Percentiles rank a stretch among this genome's conserved stretches.
Evolutionary conservation across 805 yeast genomes (phyloP).

Genomic region (Starmerella apis): DNA sequence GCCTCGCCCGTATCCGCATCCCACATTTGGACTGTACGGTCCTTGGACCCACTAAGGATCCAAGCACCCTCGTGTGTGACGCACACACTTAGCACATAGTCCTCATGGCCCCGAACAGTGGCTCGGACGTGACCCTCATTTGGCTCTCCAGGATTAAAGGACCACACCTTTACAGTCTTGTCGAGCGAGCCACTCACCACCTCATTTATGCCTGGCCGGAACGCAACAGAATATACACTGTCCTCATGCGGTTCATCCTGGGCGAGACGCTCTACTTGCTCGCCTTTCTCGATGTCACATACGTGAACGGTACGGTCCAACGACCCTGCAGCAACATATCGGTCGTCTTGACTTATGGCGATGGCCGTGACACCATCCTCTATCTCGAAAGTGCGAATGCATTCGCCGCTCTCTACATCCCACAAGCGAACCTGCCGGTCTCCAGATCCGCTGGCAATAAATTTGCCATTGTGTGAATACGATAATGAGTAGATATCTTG

Average conservation of each 20-base stretch:
- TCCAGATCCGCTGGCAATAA: slow-evolving; percentile 90
- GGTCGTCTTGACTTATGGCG: slow-evolving; percentile 92
- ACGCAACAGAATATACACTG: slow-evolving; percentile 88
- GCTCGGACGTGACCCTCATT: slow-evolving; percentile 9
- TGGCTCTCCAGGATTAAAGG: slow-evolving; percentile 57
- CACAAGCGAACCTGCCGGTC: slow-evolving; percentile 93
- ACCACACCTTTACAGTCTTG: slow-evolving; percentile 93
- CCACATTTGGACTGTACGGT: slow-evolving; percentile 96
- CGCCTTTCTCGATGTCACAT: slow-evolving; percentile 91
- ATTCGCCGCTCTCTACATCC: slow-evolving; percentile 85
- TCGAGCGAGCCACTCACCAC: slow-evolving; percentile 92
- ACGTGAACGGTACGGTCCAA: slow-evolving; percentile 91
- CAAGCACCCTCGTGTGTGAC: slow-evolving; percentile 87
- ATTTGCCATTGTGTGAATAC: slow-evolving; percentile 87
- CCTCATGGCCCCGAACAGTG: slow-evolving; percentile 91
- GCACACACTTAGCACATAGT: slow-evolving; percentile 88
- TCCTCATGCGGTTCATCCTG: slow-evolving; percentile 88
- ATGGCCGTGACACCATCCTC: slow-evolving; percentile 98
- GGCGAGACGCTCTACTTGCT: slow-evolving; percentile 82
- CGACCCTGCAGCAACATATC: slow-evolving; percentile 90
- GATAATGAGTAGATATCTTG: slow-evolving; percentile 95
- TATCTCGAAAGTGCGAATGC: slow-evolving; percentile 75
- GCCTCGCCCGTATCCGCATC: slow-evolving; percentile 87
- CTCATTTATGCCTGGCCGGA: slow-evolving; percentile 82
- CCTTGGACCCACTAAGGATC: slow-evolving; percentile 89